phyloP scores from a whole-genome alignment of 1,139 yeast species.

The Petasospora rhodanensis region DNA sequence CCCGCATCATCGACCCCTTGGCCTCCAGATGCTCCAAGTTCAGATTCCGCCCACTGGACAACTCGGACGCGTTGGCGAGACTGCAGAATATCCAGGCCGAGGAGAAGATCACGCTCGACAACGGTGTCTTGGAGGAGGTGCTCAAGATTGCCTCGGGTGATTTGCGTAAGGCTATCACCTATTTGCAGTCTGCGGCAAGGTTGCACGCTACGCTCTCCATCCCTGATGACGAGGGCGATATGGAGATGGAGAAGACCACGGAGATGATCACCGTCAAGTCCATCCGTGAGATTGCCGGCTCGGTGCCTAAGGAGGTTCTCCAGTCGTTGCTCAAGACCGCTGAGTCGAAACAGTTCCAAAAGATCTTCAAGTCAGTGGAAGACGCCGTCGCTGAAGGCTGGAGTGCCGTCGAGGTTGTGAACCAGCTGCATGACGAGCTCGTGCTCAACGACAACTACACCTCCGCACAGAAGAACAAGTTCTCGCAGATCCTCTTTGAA shows the following conservation, averaged over 20 bases:
- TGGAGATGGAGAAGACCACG: conserved; percentile 14
- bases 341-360: conserved; percentile 35
- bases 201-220: conserved; percentile 33
- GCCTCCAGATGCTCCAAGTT: conserved; percentile 96
- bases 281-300: conserved; percentile 80
- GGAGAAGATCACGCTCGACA: conserved; percentile 43
- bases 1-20: conserved; percentile 91
- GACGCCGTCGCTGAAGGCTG: conserved; percentile 71
- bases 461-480: conserved; percentile 55
- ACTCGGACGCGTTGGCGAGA: conserved; percentile 63
- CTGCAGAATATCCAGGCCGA: conserved; percentile 52
- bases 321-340: conserved; percentile 36
- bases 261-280: conserved; percentile 38
- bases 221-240: conserved; percentile 31
- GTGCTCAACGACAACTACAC: conserved; percentile 53
- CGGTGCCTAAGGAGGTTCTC: conserved; percentile 58
- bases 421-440: conserved; percentile 74
- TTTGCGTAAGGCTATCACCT: conserved; percentile 87
- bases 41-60: conserved; percentile 76
- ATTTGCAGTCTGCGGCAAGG: conserved; percentile 82
- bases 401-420: conserved; percentile 76
- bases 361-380: conserved; percentile 46
- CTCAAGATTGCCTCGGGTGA: conserved; percentile 78
- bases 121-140: conserved; percentile 55
- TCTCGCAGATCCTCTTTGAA: conserved; percentile 64